These are phyloP conservation scores for Kwoniella shandongensis DNA, from an alignment of 768 basidiomycete species.

Conservation along the genomic window DNA sequence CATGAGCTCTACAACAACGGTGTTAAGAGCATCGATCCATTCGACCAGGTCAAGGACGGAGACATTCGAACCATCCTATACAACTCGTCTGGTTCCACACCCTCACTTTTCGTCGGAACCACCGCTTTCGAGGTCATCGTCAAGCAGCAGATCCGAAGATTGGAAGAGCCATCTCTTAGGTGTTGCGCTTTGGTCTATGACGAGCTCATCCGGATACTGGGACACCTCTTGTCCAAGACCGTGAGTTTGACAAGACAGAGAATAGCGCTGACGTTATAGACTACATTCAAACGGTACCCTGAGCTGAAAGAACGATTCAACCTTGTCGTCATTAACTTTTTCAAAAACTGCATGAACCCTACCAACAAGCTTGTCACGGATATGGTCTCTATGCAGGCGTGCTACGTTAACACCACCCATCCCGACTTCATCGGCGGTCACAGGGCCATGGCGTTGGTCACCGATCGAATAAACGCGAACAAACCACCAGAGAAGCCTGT, in stretches of 20 bases:
- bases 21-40: constrained; percentile 92
- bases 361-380: constrained; percentile 93
- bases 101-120: constrained; percentile 93
- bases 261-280: constrained; percentile 57
- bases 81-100: constrained; percentile 98
- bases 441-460: constrained; percentile 85
- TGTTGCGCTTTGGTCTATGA: constrained; percentile 96
- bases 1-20: constrained; percentile 98
- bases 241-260: constrained; percentile 56
- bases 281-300: constrained; percentile 94
- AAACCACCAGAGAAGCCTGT: constrained; percentile 65
- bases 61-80: constrained; percentile 94
- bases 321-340: constrained; percentile 91
- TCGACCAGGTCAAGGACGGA: constrained; percentile 97
- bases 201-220: constrained; percentile 92
- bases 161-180: constrained; percentile 90
- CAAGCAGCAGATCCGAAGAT: constrained; percentile 95
- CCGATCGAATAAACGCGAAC: constrained; percentile 67
- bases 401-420: constrained; percentile 98
- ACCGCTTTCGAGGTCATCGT: constrained; percentile 98
- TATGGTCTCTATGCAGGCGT: constrained; percentile 95
- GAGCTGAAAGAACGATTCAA: constrained; percentile 97
- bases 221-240: constrained; percentile 84
- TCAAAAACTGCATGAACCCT: constrained; percentile 88
- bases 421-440: constrained; percentile 98